A percentile compares a stretch with the other conserved stretches of the same genome.
phyloP scores from a whole-genome alignment of 2,329 filamentous ascomycete species.

The Fusarium marasasianum region DNA sequence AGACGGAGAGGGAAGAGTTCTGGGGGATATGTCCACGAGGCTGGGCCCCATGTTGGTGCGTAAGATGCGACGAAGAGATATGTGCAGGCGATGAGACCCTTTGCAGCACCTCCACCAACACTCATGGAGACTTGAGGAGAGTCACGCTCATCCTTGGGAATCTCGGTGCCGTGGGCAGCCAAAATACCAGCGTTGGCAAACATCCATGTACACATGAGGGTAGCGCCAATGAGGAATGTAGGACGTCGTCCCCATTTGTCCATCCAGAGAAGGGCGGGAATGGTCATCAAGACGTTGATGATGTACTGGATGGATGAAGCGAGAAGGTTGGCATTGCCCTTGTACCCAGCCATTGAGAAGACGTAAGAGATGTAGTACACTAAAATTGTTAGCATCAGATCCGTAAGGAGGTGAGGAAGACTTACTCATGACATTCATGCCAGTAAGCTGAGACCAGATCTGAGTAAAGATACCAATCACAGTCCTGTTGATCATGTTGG shows the following conservation, averaged over 20 bases:
- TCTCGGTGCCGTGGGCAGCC: constrained; percentile 54
- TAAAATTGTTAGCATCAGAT: neutral
- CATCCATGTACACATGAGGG: constrained; percentile 72
- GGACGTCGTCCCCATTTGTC: constrained; percentile 80
- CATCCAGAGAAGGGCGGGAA: constrained; percentile 78
- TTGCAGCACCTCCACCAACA: constrained; percentile 55
- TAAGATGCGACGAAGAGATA: constrained; percentile 69
- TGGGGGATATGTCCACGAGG: constrained; percentile 65
- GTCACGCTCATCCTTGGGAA: constrained; percentile 56
- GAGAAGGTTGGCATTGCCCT: constrained; percentile 60
- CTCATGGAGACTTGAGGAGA: constrained; percentile 61
- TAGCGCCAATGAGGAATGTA: constrained; percentile 70
- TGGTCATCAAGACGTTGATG: constrained; percentile 82
- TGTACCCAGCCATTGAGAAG: constrained; percentile 53
- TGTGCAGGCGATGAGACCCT: constrained; percentile 72
- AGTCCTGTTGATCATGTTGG: constrained; percentile 68
- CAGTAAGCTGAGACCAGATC: constrained; percentile 66
- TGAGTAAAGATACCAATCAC: constrained; percentile 62
- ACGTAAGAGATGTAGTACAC: constrained; percentile 69
- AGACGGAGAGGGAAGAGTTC: constrained; percentile 61
- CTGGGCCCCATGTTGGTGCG: constrained; percentile 58
- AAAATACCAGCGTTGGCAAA: constrained; percentile 64
- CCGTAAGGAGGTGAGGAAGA: no score
- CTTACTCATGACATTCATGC: constrained; percentile 68
- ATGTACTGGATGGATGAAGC: constrained; percentile 69